Evolutionary conservation across 169 alveolate species (phyloP), one percentile per base, ranked within the genome.

Genomic region (Cryptosporidium bovis): DNA sequence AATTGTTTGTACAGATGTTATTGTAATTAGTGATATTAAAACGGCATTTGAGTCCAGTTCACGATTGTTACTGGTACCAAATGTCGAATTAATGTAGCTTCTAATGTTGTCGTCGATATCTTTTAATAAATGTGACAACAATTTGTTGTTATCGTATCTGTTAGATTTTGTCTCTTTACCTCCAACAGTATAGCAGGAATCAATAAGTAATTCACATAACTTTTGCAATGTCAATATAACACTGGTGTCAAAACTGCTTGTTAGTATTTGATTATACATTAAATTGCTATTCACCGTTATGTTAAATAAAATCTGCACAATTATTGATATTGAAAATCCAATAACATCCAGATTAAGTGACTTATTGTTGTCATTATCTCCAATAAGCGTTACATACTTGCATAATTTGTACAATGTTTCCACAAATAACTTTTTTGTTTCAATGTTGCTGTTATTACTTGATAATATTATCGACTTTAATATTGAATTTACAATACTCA

Each of bases 1-100:
- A 16, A 77, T 6, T 1, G 77, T 58, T 62, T 77, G 87, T 8
- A 77, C 36, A 0, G 87, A 77, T 5, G 87, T 68, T 10, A 77
- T 51, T 20, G 71, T 58, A 8, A 62, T 6, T 18, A 77, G 4
- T 13, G 71, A 40, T 13, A 77, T 18, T 16, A 77, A 64, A 24
- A 77, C 31, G 50, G 44, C 64, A 27, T 27, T 34, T 1, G 66
- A n/a, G 7, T 24, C 7, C 3, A 69, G 31, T 29, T 69, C 36
- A 69, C 27, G 27, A 24, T 24, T 24, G 27, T 24, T 0, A 24
- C 27, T 24, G 27, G 27, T 24, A 24, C 27, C 27, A 0, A 24
- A 24, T 20, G 12, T 55, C 0, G 83, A 33, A 27, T 10, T 33
- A 6, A 66, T 29, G 20, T 69, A 69, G 24, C 44, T 51, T 15